Evolutionary conservation across 768 basidiomycete species (phyloP), one percentile per base, ranked within the genome.

Genomic region (Tricholoma furcatifolium): DNA sequence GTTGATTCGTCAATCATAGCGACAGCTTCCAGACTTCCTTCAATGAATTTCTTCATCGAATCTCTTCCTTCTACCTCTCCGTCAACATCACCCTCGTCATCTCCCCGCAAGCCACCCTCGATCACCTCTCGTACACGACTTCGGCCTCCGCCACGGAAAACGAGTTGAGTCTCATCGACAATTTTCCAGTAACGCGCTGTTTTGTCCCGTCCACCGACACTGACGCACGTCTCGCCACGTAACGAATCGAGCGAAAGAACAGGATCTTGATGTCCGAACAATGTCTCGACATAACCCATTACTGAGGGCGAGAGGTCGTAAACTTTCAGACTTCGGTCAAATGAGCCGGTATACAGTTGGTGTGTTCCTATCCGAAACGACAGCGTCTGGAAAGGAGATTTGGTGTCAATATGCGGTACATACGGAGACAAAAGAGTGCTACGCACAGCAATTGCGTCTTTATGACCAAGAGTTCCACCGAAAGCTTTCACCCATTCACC

Each of bases 101-200:
- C 83, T n/a, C 78, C 84, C 23, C 79, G 73, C 30, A 86, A 73
- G 11, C 83, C 84, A 1, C 91, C 90, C 58, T 96, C 94, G 23
- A 94, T 65, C 7, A 91, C 82, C 65, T 93, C 89, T 49, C 88
- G 74, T 58, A 91, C 76, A 32, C 80, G 80, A 70, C 88, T 94
- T 60, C 83, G 79, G 4, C 89, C 93, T n/a, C 97, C 97, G 21
- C 96, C 97, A 34, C 97, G 82, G 64, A 98, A 98, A 6, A 99
- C 94, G 21, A 99, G 77, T 65, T 98, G 96, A 11, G 82, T 91
- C 69, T 98, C 94, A 48, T 99, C 96, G 34, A 85, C 83, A 47
- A 98, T 88, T 72, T 98, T 98, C 96, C 96, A 99, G 71, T 83
- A 98, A 32, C 97, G 80, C 54, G 87, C 81, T 0, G 94, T 97